Evolutionary conservation across 768 basidiomycete species (phyloP), one percentile per base, ranked within the genome.

Genomic region (Dacryopinax spathularia): DNA sequence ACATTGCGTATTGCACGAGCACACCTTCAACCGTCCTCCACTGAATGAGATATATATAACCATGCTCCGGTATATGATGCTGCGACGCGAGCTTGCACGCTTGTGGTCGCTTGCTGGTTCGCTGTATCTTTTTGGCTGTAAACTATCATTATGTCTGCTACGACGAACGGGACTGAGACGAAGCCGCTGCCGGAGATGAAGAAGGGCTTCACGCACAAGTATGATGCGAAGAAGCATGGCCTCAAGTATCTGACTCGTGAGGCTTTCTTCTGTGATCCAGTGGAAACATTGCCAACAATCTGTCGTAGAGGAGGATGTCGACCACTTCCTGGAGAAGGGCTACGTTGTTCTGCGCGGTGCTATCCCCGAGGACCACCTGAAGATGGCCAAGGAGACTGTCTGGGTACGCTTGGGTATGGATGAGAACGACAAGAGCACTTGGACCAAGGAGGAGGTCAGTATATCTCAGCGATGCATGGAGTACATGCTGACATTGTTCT

Each of bases 361-460:
- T 31, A 56, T 56, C 29, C 48, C 48, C 5, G 48, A 56, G 48
- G 13, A 13, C 25, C 48, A 56, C 25, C 48, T 56, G 25, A 56
- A 56, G 48, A 56, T 27, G 41, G 20, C 31, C 5, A 60, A 41
- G 10, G 20, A 35, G 20, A 60, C 33, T 25, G 34, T 37, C 27
- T 64, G 63, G 67, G 34, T 65, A 7, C 65, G 69, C 3, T 33
- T 68, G n/a, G 67, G 66, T 15, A 64, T 66, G 64, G 79, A 83
- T 66, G 79, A 80, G 7, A 69, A 76, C 39, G 81, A 85, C 68
- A 81, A 79, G 68, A 72, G 77, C 13, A 81, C 81, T 18, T 84
- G 83, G 81, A 72, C 74, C 5, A 56, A 18, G 48, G 48, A 56
- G 72, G 60, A 82, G 82, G 69, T 74, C 43, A 34, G 68, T 37